These are phyloP conservation scores for Mimosa pudica DNA, from an alignment of 306 rosid species.

Conservation along the genomic window DNA sequence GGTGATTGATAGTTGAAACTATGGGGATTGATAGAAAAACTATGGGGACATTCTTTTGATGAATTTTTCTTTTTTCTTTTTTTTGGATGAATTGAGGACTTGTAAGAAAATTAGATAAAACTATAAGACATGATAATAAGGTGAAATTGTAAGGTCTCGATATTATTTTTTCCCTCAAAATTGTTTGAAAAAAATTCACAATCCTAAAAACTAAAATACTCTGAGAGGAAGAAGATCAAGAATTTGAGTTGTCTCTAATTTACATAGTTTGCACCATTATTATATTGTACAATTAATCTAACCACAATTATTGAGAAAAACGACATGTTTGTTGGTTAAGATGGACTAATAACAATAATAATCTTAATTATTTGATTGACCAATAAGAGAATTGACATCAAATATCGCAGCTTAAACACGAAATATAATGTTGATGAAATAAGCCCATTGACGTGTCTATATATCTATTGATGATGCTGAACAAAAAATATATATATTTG, in stretches of 20 bases:
- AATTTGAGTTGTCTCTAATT: background rate
- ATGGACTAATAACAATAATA: background rate
- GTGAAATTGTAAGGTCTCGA: no score
- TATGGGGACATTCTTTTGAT: no score
- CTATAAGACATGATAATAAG: no score
- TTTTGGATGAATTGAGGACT: no score
- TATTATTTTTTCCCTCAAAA: no score
- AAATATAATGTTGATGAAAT: background rate
- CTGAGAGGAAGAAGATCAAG: background rate
- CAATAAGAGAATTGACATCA: background rate
- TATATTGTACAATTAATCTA: background rate
- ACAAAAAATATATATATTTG: background rate
- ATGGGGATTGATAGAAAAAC: no score
- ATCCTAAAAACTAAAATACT: background rate
- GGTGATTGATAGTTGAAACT: no score
- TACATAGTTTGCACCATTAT: background rate
- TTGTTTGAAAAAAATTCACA: background rate
- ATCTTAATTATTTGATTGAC: background rate
- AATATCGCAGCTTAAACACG: background rate
- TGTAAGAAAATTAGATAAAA: no score
- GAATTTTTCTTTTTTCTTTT: no score
- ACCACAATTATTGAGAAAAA: background rate
- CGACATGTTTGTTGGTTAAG: background rate
- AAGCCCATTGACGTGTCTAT: background rate
- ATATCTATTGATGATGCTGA: no score